A percentile compares a stretch with the other conserved stretches of the same genome.
Conservation (phyloP, 495 filamentous ascomycete genomes). For the Zalerion maritima region DNA sequence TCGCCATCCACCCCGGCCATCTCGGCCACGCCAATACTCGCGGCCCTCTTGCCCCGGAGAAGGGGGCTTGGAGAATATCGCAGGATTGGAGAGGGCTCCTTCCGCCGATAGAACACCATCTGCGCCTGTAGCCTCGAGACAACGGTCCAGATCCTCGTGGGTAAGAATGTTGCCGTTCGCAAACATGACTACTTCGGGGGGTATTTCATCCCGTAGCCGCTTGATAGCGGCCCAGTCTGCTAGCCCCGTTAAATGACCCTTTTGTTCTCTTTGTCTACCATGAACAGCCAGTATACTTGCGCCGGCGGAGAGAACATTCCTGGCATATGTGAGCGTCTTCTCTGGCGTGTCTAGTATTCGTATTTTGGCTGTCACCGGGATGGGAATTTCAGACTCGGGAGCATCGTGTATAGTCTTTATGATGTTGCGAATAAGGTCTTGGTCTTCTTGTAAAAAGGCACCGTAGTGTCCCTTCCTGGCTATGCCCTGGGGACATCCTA, state of each 20-base stretch:
- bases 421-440: constrained; percentile 61
- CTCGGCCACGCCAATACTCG: constrained; percentile 71
- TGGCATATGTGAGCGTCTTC: constrained; percentile 75
- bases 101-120: constrained; percentile 95
- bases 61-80: constrained; percentile 63
- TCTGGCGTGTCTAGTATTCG: constrained; percentile 78
- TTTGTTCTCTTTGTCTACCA: constrained; percentile 78
- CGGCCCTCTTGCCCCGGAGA: constrained; percentile 45
- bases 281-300: constrained; percentile 90
- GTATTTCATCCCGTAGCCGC: constrained; percentile 71
- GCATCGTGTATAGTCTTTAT: constrained; percentile 61
- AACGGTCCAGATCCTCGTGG: constrained; percentile 63
- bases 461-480: constrained; percentile 83
- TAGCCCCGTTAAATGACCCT: constrained; percentile 87
- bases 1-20: constrained; percentile 75
- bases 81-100: constrained; percentile 81
- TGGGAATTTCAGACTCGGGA: constrained; percentile 42
- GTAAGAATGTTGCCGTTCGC: constrained; percentile 91
- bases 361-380: constrained; percentile 93
- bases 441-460: constrained; percentile 88
- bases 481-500: constrained; percentile 97
- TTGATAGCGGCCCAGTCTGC: constrained; percentile 81
- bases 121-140: constrained; percentile 70
- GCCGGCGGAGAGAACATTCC: constrained; percentile 74
- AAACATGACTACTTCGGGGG: constrained; percentile 79